Percentiles rank a stretch among this genome's conserved stretches.
Conservation (phyloP, 2,329 filamentous ascomycete genomes). For the Colletotrichum salicis region DNA sequence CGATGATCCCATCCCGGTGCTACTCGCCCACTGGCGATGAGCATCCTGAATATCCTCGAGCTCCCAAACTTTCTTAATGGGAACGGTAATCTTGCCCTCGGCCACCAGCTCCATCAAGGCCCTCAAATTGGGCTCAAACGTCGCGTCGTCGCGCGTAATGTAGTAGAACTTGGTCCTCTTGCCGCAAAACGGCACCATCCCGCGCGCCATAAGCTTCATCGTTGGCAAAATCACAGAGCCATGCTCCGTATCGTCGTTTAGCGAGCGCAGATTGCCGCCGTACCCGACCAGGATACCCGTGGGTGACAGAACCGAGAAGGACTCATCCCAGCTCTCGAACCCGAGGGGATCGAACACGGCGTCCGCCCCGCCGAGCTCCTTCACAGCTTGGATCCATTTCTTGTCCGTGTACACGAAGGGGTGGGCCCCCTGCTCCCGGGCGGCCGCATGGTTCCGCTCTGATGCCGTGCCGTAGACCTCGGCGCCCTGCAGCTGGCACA, state of each 20-base stretch:
- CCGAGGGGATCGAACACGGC: constrained; percentile 61
- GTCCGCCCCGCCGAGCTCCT: constrained; percentile 56
- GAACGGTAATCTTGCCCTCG: constrained; percentile 46
- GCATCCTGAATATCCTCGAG: constrained; percentile 52
- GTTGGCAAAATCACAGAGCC: constrained; percentile 46
- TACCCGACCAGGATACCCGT: constrained; percentile 54
- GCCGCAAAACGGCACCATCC: constrained; percentile 28
- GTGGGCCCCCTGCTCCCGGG: constrained; percentile 50
- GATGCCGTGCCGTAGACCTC: constrained; percentile 61
- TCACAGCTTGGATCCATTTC: constrained; percentile 58
- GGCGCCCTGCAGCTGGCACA: constrained; percentile 56
- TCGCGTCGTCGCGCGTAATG: constrained; percentile 47
- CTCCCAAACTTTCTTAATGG: constrained; percentile 53
- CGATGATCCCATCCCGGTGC: constrained; percentile 48
- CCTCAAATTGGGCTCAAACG: constrained; percentile 45
- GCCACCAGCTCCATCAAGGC: constrained; percentile 45
- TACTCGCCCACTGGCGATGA: constrained; percentile 49
- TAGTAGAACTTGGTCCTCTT: constrained; percentile 50
- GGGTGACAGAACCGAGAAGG: constrained; percentile 53
- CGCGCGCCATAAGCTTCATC: constrained; percentile 46
- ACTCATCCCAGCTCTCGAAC: constrained; percentile 62
- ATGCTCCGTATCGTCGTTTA: constrained; percentile 44
- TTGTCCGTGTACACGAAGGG: constrained; percentile 61
- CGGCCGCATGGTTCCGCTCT: constrained; percentile 53
- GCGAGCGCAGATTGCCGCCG: constrained; percentile 48